phyloP scores from a whole-genome alignment of 306 rosid species.

The Arachis hypogaea region DNA sequence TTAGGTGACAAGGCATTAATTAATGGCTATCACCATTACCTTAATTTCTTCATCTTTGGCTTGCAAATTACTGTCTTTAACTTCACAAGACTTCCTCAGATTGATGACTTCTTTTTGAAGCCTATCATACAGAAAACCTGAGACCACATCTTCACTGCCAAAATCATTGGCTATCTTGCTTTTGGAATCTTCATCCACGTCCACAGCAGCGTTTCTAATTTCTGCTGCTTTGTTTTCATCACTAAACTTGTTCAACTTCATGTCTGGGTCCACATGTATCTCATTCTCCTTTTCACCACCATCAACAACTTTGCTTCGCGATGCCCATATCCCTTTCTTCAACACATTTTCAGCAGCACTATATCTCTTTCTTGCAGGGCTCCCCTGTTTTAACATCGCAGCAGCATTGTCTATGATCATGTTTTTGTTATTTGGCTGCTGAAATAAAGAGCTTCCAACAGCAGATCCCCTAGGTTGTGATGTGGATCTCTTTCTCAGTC shows the following conservation, averaged over 20 bases:
- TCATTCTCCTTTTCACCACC: conserved; percentile 71
- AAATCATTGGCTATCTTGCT: conserved; percentile 40
- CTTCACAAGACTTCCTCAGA: conserved; percentile 68
- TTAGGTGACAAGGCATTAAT: neutral
- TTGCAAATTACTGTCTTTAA: conserved; percentile 57
- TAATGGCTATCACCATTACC: conserved; percentile 45
- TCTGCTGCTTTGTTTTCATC: conserved; percentile 40
- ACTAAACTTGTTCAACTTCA: conserved; percentile 19
- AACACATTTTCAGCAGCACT: conserved; percentile 54
- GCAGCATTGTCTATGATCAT: conserved; percentile 36
- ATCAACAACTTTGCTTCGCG: conserved; percentile 74
- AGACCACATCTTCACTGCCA: conserved; percentile 59
- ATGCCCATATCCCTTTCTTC: conserved; percentile 69
- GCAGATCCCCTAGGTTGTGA: conserved; percentile 76
- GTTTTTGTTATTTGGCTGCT: conserved; percentile 48
- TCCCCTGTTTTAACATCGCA: conserved; percentile 42
- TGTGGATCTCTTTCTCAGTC: conserved; percentile 71
- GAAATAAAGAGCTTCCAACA: conserved; percentile 49
- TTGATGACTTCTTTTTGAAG: conserved; percentile 82
- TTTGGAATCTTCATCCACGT: conserved; percentile 40
- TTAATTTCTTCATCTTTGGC: conserved; percentile 83
- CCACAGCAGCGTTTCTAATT: conserved; percentile 28
- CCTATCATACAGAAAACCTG: conserved; percentile 84
- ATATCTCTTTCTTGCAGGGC: conserved; percentile 48
- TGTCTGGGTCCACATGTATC: conserved; percentile 38